Conservation (phyloP, 1,284 basidiomycete species). For the Malassezia arunalokei region DNA sequence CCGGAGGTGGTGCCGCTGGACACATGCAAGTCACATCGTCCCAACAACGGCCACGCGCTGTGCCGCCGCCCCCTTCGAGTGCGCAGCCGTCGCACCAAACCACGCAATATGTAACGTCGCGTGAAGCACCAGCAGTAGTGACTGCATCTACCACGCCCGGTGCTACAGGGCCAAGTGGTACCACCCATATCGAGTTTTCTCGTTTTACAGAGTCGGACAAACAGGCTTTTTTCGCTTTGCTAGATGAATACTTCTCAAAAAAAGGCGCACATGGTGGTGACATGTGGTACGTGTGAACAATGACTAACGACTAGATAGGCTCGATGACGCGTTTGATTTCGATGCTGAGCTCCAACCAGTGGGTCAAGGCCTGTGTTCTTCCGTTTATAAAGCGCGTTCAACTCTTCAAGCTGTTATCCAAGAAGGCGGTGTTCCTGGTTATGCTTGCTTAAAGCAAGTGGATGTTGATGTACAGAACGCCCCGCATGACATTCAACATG, state of each 20-base stretch:
- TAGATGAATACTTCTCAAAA: constrained; percentile 25
- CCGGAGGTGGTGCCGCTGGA: constrained; percentile 4
- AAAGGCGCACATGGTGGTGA: not conserved
- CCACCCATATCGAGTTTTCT: constrained; percentile 26
- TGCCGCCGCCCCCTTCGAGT: constrained; percentile 8
- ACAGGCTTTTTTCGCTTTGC: constrained; percentile 27
- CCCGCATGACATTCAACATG: constrained; percentile 26
- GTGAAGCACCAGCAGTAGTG: not conserved
- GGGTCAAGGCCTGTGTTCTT: constrained; percentile 12
- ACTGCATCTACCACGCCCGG: not conserved
- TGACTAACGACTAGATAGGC: constrained; percentile 7
- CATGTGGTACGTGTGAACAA: constrained; percentile 10
- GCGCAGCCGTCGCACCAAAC: not conserved
- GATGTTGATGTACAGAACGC: constrained; percentile 22
- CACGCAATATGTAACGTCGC: not conserved
- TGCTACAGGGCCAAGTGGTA: not conserved
- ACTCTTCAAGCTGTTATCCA: not conserved
- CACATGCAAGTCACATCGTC: not conserved
- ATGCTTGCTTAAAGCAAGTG: constrained; percentile 30
- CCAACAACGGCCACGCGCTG: not conserved
- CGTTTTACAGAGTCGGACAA: constrained; percentile 31
- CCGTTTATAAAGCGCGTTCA: constrained; percentile 5
- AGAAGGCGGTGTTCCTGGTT: constrained; percentile 8
- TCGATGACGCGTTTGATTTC: constrained; percentile 8
- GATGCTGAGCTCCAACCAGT: not conserved